Conservation (phyloP, 495 filamentous ascomycete species). For the Aspergillus kassunensis region DNA sequence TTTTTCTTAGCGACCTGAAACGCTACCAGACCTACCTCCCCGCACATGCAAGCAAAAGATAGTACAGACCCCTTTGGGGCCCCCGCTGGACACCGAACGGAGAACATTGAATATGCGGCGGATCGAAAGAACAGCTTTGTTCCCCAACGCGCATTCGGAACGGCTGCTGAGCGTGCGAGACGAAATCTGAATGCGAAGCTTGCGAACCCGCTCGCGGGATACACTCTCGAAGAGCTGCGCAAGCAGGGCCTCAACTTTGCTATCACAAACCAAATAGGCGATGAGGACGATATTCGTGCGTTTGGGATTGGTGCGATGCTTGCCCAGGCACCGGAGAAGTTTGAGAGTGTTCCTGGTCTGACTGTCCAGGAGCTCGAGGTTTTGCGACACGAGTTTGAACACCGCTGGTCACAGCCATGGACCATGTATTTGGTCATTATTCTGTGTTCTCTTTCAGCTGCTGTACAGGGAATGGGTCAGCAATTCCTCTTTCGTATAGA, state of each 20-base stretch:
- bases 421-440: constrained; percentile 66
- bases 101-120: constrained; percentile 16
- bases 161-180: constrained; percentile 47
- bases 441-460: constrained; percentile 59
- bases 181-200: constrained; percentile 57
- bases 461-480: constrained; percentile 73
- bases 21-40: background rate
- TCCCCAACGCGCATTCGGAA: constrained; percentile 27
- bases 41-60: constrained; percentile 16
- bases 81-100: constrained; percentile 1
- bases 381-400: constrained; percentile 56
- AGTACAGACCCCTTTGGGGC: constrained; percentile 7
- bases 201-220: constrained; percentile 67
- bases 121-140: constrained; percentile 18
- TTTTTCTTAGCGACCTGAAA: background rate
- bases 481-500: constrained; percentile 11
- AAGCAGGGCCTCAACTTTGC: constrained; percentile 65
- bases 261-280: constrained; percentile 56
- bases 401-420: constrained; percentile 71
- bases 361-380: constrained; percentile 54
- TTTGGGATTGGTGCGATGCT: constrained; percentile 73
- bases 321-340: constrained; percentile 54
- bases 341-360: constrained; percentile 51
- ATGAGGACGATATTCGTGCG: constrained; percentile 57
- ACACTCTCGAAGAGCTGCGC: constrained; percentile 54